These are phyloP conservation scores for Tremella yokohamensis DNA, from an alignment of 768 basidiomycete genomes.

Conservation along the genomic window DNA sequence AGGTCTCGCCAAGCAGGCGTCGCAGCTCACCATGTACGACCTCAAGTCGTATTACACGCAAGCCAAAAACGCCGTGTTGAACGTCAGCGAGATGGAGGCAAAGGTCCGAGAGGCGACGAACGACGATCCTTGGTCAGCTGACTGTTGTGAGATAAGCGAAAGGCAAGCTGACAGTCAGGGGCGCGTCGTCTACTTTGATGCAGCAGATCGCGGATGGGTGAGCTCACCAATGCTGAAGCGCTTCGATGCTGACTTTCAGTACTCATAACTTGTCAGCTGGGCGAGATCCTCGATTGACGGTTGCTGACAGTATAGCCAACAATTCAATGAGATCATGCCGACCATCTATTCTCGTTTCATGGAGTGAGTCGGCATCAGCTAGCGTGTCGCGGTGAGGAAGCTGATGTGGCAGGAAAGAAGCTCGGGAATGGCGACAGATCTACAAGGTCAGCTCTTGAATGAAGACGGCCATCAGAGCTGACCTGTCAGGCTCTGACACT, in stretches of 20 bases:
- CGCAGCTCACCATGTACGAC: conserved; percentile 84
- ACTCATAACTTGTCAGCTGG: conserved; percentile 88
- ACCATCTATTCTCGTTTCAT: conserved; percentile 68
- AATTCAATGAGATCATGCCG: conserved; percentile 99
- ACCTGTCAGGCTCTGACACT: conserved; percentile 73
- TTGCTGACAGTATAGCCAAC: conserved; percentile 61
- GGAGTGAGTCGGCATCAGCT: conserved; percentile 27
- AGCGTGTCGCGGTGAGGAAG: conserved; percentile 34
- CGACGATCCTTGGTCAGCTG: conserved; percentile 92
- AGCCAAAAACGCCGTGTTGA: conserved; percentile 95
- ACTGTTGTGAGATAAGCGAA: too few species aligned
- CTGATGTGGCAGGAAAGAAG: conserved; percentile 72
- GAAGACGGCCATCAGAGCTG: conserved; percentile 11
- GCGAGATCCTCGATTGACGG: neutral
- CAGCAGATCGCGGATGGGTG: conserved; percentile 97
- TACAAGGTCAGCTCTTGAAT: conserved; percentile 68
- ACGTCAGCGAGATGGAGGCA: conserved; percentile 93
- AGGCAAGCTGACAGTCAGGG: conserved; percentile 63
- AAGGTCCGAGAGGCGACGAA: conserved; percentile 97
- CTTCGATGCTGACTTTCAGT: conserved; percentile 54
- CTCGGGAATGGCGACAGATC: conserved; percentile 95
- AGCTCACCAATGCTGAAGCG: conserved; percentile 42
- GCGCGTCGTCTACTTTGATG: conserved; percentile 96
- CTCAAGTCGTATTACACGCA: conserved; percentile 93
- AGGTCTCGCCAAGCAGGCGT: conserved; percentile 66